These are phyloP conservation scores for Cunninghamia lanceolata DNA, from an alignment of 75 land plant species.

Conservation along the genomic window DNA sequence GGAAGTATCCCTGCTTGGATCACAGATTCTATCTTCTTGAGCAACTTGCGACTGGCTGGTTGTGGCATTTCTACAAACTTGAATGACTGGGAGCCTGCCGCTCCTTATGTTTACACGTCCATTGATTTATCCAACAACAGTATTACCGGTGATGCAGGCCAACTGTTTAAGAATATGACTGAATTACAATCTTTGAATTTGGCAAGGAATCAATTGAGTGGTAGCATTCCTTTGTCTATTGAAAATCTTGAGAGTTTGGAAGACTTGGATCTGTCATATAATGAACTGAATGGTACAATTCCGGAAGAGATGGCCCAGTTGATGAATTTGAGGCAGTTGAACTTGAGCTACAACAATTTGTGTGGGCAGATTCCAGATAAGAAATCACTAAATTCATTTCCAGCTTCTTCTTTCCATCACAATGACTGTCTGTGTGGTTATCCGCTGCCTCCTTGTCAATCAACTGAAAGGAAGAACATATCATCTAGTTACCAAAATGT, in stretches of 20 bases:
- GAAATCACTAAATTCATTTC: conserved; percentile 18
- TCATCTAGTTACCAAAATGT: background rate
- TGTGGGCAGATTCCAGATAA: conserved; percentile 46
- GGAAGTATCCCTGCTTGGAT: conserved; percentile 37
- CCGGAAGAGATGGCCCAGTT: conserved; percentile 22
- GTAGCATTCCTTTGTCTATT: background rate
- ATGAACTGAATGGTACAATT: conserved; percentile 40
- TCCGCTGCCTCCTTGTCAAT: conserved; percentile 35
- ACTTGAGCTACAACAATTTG: conserved; percentile 41
- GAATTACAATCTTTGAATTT: conserved; percentile 25
- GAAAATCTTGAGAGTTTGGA: conserved; percentile 21
- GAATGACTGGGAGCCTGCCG: conserved; percentile 28
- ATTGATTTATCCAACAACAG: conserved; percentile 43
- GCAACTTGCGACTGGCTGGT: conserved; percentile 28
- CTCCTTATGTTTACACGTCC: conserved; percentile 31
- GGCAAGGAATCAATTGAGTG: conserved; percentile 23
- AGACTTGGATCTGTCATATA: conserved; percentile 42
- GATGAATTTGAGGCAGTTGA: conserved; percentile 21
- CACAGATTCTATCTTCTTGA: conserved; percentile 21
- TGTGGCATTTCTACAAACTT: conserved; percentile 35
- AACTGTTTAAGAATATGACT: conserved; percentile 26
- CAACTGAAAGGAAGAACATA: background rate
- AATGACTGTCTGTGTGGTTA: conserved; percentile 50
- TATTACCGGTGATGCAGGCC: conserved; percentile 31
- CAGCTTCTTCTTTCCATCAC: conserved; percentile 1